Evolutionary conservation across 768 basidiomycete genomes (phyloP), one percentile per base, ranked within the genome.

Genomic region (Gloeostereum incarnatum): DNA sequence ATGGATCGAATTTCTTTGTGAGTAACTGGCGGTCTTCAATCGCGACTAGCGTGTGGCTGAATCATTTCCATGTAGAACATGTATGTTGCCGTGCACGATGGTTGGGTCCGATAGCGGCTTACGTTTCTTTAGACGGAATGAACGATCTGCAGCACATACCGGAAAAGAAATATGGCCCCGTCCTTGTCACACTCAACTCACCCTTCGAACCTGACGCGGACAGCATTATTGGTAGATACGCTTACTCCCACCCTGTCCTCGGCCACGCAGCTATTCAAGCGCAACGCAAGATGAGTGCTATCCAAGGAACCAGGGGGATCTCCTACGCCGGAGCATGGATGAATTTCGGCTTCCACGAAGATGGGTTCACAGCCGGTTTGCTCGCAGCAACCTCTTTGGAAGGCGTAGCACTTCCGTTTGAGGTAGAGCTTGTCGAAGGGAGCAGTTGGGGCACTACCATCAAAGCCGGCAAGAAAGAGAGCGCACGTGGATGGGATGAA

Each of bases 281-380:
- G 0, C 81, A 84, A 49, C 46, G 52, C 6, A 59, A 62, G 18
- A 68, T 85, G 52, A 51, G 53, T 35, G 52, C 49, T 11, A 86
- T 86, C 39, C 83, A 87, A 56, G 72, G 73, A 48, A 66, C 49
- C 32, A 68, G 79, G 6, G 69, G 71, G 3, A 69, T 85, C 46
- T 68, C 77, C 6, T 81, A 68, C 50, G 80, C 70, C 1, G 81
- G 82, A 7, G 84, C 84, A 18, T 88, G 79, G 63, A 66, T 78
- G 31, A 73, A 73, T 40, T 86, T 84, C 48, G 84, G 83, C 13
- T 86, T 88, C 65, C 84, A 89, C 58, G 83, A 87, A 57, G 86
- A 86, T 49, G 82, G 79, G 2, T 85, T 85, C n/a, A n/a, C n/a
- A n/a, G n/a, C n/a, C n/a, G n/a, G n/a, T n/a, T n/a, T n/a, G n/a